phyloP scores from a whole-genome alignment of 2,329 filamentous ascomycete species.

The Cytospora mali region DNA sequence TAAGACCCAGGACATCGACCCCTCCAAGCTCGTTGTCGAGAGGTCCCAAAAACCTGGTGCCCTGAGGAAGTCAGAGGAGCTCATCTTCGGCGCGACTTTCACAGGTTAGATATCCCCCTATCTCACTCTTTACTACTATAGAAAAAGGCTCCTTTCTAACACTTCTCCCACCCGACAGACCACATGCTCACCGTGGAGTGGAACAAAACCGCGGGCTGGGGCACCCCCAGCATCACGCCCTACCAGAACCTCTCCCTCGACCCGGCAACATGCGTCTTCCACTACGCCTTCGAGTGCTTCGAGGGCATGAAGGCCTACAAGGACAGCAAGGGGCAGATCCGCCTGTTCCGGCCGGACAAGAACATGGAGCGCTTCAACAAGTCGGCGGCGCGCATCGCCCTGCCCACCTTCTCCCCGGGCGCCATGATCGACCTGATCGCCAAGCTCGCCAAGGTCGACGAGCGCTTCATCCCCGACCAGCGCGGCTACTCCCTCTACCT shows the following conservation, averaged over 20 bases:
- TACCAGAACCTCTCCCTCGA: slow-evolving; percentile 98
- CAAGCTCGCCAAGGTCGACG: slow-evolving; percentile 77
- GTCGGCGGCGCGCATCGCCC: slow-evolving; percentile 85
- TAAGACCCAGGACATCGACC: slow-evolving; percentile 70
- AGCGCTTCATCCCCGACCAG: slow-evolving; percentile 84
- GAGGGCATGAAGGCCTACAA: slow-evolving; percentile 99
- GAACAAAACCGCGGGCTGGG: slow-evolving; percentile 84
- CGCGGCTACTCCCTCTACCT: slow-evolving; percentile 94
- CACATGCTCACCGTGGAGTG: slow-evolving; percentile 97
- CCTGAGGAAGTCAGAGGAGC: slow-evolving; percentile 73
- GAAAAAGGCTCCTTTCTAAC: not conserved
- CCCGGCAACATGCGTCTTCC: slow-evolving; percentile 94
- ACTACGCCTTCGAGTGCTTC: slow-evolving; percentile 98
- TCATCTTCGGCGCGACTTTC: slow-evolving; percentile 89
- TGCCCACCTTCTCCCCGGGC: slow-evolving; percentile 79
- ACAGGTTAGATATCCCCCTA: slow-evolving; percentile 62
- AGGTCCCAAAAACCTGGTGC: slow-evolving; percentile 76
- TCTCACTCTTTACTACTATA: not conserved
- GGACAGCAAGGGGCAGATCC: slow-evolving; percentile 74
- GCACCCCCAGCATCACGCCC: slow-evolving; percentile 78
- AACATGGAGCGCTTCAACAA: slow-evolving; percentile 97
- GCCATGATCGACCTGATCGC: slow-evolving; percentile 80
- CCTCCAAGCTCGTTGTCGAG: slow-evolving; percentile 73
- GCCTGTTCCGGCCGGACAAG: slow-evolving; percentile 90
- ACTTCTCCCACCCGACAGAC: slow-evolving; percentile 56